phyloP scores from a whole-genome alignment of 805 yeast genomes.

The Candida pini region DNA sequence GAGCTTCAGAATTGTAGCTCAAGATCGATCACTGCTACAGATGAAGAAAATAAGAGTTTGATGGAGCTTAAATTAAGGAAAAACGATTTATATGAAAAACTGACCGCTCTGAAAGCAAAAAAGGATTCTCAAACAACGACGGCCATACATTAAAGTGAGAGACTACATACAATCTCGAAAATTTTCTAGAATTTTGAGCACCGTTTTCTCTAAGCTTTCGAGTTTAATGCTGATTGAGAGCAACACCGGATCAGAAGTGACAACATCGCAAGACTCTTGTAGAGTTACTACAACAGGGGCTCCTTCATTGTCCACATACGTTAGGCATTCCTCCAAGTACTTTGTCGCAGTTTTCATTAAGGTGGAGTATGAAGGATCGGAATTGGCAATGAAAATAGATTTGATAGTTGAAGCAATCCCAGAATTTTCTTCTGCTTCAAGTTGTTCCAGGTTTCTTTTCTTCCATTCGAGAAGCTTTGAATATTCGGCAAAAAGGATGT shows the following conservation, averaged over 20 bases:
- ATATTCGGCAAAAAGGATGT: conserved; percentile 36
- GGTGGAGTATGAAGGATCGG: conserved; percentile 29
- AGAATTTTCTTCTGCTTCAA: conserved; percentile 3
- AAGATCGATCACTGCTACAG: conserved; percentile 3
- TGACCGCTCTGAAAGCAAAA: conserved; percentile 4
- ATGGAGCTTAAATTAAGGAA: conserved; percentile 1
- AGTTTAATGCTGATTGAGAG: conserved; percentile 59
- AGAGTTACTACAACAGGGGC: conserved; percentile 51
- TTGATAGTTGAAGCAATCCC: conserved; percentile 19
- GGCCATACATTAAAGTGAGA: not conserved
- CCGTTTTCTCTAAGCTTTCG: conserved; percentile 51
- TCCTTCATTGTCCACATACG: conserved; percentile 40
- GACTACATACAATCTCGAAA: conserved; percentile 13
- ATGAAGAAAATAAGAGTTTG: conserved; percentile 14
- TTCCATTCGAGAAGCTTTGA: conserved; percentile 28
- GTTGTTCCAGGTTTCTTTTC: conserved; percentile 10
- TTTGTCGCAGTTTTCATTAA: conserved; percentile 37
- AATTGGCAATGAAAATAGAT: conserved; percentile 18
- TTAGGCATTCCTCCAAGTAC: conserved; percentile 56
- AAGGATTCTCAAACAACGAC: no score
- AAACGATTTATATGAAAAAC: conserved; percentile 3
- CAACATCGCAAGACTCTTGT: conserved; percentile 50
- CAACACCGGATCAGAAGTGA: conserved; percentile 63
- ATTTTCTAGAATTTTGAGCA: conserved; percentile 28
- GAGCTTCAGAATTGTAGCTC: conserved; percentile 25